phyloP scores from a whole-genome alignment of 192 early-diverging fungal species.

The Coemansia sp. region DNA sequence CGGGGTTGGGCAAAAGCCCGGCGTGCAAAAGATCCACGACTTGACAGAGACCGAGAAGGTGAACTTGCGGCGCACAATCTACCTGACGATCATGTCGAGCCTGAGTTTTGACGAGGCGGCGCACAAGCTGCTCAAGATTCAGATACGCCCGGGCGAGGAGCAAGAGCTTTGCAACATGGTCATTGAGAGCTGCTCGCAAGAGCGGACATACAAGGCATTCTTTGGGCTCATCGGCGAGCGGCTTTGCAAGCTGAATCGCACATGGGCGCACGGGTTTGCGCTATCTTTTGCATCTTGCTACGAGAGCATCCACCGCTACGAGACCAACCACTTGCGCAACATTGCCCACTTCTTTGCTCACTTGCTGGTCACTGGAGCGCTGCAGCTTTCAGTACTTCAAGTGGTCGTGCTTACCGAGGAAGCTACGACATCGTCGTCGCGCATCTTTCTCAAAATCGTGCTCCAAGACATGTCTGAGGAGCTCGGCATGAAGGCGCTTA shows the following conservation, averaged over 20 bases:
- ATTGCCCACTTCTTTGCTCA: slow-evolving; percentile 93
- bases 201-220: slow-evolving; percentile 92
- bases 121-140: slow-evolving; percentile 92
- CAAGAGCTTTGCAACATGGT: slow-evolving; percentile 96
- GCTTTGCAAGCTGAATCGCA: slow-evolving; percentile 80
- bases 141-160: slow-evolving; percentile 84
- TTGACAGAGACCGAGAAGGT: slow-evolving; percentile 88
- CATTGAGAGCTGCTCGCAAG: slow-evolving; percentile 96
- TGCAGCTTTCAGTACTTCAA: slow-evolving; percentile 83
- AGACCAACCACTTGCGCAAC: slow-evolving; percentile 93
- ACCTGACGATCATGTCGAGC: slow-evolving; percentile 94
- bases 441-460: slow-evolving; percentile 96
- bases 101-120: slow-evolving; percentile 95
- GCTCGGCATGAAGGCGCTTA: slow-evolving; percentile 80
- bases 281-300: slow-evolving; percentile 81
- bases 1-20: slow-evolving; percentile 15
- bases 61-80: slow-evolving; percentile 88
- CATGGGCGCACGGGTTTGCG: slow-evolving; percentile 81
- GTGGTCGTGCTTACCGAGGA: slow-evolving; percentile 87
- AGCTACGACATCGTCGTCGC: slow-evolving; percentile 94
- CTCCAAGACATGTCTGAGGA: slow-evolving; percentile 87
- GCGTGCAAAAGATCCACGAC: slow-evolving; percentile 72
- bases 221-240: slow-evolving; percentile 95
- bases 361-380: slow-evolving; percentile 79
- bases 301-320: slow-evolving; percentile 91